Base-by-base conservation (phyloP, 164 flowering plant species). In the Kalanchoe fedtschenkoi region DNA sequence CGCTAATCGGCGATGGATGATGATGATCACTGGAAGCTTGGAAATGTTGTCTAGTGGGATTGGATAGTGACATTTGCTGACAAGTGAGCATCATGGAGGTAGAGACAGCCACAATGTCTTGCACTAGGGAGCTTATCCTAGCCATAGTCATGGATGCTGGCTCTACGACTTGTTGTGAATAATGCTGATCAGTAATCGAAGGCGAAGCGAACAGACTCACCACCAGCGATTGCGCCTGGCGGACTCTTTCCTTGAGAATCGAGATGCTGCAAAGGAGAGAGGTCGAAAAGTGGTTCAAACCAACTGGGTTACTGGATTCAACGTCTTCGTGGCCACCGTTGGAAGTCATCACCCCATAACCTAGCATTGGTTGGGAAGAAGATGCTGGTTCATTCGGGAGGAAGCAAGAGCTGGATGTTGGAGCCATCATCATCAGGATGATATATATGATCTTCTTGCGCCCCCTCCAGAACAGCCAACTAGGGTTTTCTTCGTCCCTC, bases 61-160 rank as follows among this genome's bases (percentile, higher is more conserved):
- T 39, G 28, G 19, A 26, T 53, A 53, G 28, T 0, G 57, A 17
- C 62, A 62, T 63, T 37, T 84, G 86, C 60, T 84, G 96, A 66
- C 83, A 84, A 24, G 75, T 72, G 74, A 77, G 69, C 84, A 86
- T 70, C 83, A 89, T 68, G 0, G 91, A 83, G 6, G 96, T 83
- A 0, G 96, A 86, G 1, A 86, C 72, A 0, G 69, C 70, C 4
- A 83, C 73, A 10, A 86, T 74, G 33, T 84, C 92, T 74, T 86
- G 87, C 55, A 86, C 69, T 17, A 77, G 59, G 7, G 77, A 71
- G 24, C 71, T 66, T 67, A 84, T 70, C 63, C 70, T 72, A 4
- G 80, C 76, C 14, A 79, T 26, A 47, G 74, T 75, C n/a, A 76
- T 61, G 34, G 82, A 69, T 0, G 67, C 68, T 0, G 70, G 37